phyloP scores from a whole-genome alignment of 768 basidiomycete species.

The Thelephora ganbajun region DNA sequence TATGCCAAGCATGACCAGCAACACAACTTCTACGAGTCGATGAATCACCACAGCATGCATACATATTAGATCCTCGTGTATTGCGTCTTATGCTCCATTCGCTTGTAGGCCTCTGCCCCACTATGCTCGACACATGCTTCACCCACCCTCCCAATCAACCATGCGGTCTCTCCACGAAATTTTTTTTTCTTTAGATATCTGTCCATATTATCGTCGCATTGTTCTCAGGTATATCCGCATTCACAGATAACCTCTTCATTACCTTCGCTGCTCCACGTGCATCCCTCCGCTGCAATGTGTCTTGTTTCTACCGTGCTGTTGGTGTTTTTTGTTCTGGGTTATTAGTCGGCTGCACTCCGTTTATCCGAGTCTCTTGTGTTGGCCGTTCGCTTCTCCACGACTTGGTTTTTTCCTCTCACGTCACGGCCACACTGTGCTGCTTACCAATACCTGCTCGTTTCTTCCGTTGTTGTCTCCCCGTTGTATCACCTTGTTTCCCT shows the following conservation, averaged over 20 bases:
- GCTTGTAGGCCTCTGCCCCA: slow-evolving; percentile 4
- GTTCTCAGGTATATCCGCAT: not conserved
- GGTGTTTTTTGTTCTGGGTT: slow-evolving; percentile 2
- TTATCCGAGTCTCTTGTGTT: not conserved
- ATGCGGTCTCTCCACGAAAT: not conserved
- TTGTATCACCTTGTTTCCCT: slow-evolving; percentile 2
- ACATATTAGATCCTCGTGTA: slow-evolving; percentile 4
- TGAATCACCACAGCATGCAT: slow-evolving; percentile 11
- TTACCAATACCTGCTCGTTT: slow-evolving; percentile 5
- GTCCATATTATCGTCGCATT: not conserved
- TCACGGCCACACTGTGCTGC: slow-evolving; percentile 2
- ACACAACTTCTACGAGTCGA: slow-evolving; percentile 24
- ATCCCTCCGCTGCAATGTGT: not conserved
- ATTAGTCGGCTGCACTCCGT: slow-evolving; percentile 5
- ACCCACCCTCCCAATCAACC: not conserved
- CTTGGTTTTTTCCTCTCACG: slow-evolving; percentile 6
- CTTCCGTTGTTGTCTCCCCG: not conserved
- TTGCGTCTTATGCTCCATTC: slow-evolving; percentile 4
- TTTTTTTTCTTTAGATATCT: not conserved
- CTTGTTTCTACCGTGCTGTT: not conserved
- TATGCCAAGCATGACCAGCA: slow-evolving; percentile 13
- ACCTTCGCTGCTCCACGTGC: not conserved
- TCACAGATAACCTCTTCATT: not conserved
- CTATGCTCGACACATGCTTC: slow-evolving; percentile 6
- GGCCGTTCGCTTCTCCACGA: slow-evolving; percentile 1